Percentiles rank a stretch among this genome's conserved stretches.
These are phyloP conservation scores for Periconia macrospinosa DNA, from an alignment of 2,329 filamentous ascomycete species.

Conservation along the genomic window DNA sequence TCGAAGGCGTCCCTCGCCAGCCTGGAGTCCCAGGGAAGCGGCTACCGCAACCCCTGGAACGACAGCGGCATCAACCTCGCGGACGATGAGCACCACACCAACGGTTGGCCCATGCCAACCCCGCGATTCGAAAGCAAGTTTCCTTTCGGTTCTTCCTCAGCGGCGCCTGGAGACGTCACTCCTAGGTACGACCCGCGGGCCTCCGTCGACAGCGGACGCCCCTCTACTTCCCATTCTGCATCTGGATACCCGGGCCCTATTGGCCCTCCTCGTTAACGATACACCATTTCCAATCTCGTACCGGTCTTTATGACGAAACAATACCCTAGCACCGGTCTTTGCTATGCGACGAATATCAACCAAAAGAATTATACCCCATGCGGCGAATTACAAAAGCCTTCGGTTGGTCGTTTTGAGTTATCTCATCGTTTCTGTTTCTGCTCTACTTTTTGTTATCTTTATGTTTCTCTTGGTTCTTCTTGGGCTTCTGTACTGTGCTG, in stretches of 20 bases:
- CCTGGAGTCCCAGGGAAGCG: constrained; percentile 92
- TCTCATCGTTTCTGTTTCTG: constrained; percentile 15
- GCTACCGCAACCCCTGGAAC: constrained; percentile 97
- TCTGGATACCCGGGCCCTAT: constrained; percentile 94
- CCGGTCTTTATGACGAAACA: constrained; percentile 39
- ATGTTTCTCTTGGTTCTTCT: constrained; percentile 13
- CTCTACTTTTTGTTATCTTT: constrained; percentile 14
- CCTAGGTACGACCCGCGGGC: constrained; percentile 81
- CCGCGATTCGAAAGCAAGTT: constrained; percentile 61
- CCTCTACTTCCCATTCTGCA: constrained; percentile 94
- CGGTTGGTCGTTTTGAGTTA: constrained; percentile 31
- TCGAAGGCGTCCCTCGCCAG: constrained; percentile 96
- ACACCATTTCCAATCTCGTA: constrained; percentile 39
- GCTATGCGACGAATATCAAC: constrained; percentile 31
- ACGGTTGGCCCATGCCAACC: constrained; percentile 43
- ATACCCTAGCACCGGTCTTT: constrained; percentile 36
- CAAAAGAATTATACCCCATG: constrained; percentile 47
- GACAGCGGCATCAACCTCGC: constrained; percentile 93
- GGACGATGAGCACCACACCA: constrained; percentile 65
- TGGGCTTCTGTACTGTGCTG: constrained; percentile 17
- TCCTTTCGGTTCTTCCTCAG: constrained; percentile 57
- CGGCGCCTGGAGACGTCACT: constrained; percentile 73
- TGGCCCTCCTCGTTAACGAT: constrained; percentile 80
- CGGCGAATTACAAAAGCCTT: constrained; percentile 41
- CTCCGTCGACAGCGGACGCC: constrained; percentile 88